A percentile compares a stretch with the other conserved stretches of the same genome.
Evolutionary conservation across 257 asterid species (phyloP).

Genomic region (Nicotiana paniculata): DNA sequence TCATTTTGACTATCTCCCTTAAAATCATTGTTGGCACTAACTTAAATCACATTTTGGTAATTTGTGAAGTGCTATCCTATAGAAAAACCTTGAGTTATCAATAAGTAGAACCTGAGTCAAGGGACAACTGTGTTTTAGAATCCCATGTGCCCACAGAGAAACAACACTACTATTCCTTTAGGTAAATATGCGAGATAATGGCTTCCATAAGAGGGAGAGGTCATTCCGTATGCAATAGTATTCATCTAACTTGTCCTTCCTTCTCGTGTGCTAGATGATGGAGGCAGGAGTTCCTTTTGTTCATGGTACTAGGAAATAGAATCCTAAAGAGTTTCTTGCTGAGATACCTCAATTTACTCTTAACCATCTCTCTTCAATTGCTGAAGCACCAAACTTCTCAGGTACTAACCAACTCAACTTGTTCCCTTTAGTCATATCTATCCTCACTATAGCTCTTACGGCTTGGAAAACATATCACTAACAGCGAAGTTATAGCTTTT

Average conservation of each 20-base stretch:
- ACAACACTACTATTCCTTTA: neutral
- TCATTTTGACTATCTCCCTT: conserved; percentile 13
- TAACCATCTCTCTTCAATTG: conserved; percentile 4
- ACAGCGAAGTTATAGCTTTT: conserved; percentile 13
- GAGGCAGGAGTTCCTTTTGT: neutral
- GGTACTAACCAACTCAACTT: conserved; percentile 2
- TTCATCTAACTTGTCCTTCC: neutral
- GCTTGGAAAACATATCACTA: conserved; percentile 4
- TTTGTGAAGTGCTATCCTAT: neutral
- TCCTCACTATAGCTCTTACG: neutral
- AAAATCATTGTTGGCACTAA: conserved; percentile 4
- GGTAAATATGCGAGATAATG: neutral
- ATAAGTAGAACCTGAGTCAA: neutral
- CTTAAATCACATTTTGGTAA: conserved; percentile 15
- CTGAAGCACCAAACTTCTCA: conserved; percentile 15
- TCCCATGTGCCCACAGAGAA: conserved; percentile 2
- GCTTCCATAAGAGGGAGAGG: neutral
- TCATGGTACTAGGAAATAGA: neutral
- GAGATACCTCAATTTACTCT: conserved; percentile 2
- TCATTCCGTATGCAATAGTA: neutral
- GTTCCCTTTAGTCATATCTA: conserved; percentile 11
- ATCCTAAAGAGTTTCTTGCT: neutral
- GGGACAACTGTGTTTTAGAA: neutral
- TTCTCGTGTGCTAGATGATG: neutral
- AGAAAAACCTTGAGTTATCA: neutral